These are phyloP conservation scores for Ceratobasidium sp. DNA, from an alignment of 1,284 basidiomycete genomes.

Conservation along the genomic window DNA sequence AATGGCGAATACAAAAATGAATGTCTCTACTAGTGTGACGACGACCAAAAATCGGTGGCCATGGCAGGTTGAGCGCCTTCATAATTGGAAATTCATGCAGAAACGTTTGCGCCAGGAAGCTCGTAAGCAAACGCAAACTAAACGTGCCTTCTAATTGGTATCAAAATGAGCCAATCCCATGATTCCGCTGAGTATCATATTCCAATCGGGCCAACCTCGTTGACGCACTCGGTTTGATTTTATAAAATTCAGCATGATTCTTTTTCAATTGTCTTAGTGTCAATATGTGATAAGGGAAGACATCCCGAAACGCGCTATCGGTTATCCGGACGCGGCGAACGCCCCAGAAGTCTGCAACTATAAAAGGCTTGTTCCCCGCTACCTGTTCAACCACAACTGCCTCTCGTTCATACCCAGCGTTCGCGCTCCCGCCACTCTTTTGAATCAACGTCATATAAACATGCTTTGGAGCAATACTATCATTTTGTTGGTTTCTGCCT, in stretches of 20 bases:
- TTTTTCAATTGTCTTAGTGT: neutral
- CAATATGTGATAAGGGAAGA: neutral
- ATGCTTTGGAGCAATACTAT: neutral
- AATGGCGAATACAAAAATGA: neutral
- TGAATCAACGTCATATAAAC: neutral
- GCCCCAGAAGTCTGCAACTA: neutral
- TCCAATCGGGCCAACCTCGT: too few species aligned
- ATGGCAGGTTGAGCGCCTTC: slow-evolving; percentile 46
- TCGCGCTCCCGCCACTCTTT: neutral
- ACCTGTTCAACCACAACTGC: neutral
- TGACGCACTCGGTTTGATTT: too few species aligned
- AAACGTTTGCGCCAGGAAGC: neutral
- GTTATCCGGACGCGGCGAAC: neutral
- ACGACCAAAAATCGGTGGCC: slow-evolving; percentile 59
- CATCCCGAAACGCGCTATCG: too few species aligned
- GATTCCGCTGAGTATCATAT: too few species aligned
- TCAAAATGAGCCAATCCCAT: too few species aligned
- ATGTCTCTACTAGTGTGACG: slow-evolving; percentile 56
- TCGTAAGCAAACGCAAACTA: neutral
- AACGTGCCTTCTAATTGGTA: too few species aligned
- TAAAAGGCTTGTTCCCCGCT: neutral
- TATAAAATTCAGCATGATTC: neutral
- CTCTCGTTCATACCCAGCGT: neutral
- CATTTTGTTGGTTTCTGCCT: neutral
- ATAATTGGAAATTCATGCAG: neutral